Evolutionary conservation across 345 rosid species (phyloP).

Genomic region (Streptanthus diversifolius): DNA sequence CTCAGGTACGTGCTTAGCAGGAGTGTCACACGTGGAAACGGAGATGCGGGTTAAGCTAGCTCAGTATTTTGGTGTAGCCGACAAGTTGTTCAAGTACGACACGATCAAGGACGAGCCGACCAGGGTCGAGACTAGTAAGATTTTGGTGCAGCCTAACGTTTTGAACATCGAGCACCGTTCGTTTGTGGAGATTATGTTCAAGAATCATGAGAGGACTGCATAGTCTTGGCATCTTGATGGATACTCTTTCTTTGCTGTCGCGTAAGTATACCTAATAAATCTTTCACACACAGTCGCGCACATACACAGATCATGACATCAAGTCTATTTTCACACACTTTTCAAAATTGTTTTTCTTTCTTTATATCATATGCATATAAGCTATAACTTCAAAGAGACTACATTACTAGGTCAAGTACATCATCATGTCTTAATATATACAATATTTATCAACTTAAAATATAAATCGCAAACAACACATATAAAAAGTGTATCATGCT

Average conservation of each 20-base stretch:
- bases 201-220: slow-evolving; percentile 54
- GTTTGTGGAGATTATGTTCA: slow-evolving; percentile 61
- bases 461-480: not conserved
- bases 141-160: slow-evolving; percentile 38
- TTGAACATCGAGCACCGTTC: slow-evolving; percentile 50
- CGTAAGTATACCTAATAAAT: slow-evolving; percentile 37
- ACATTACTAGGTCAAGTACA: not conserved
- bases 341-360: not conserved
- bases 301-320: too few species aligned
- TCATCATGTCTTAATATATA: not conserved
- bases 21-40: slow-evolving; percentile 48
- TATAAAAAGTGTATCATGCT: not conserved
- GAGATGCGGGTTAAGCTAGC: slow-evolving; percentile 52
- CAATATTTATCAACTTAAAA: not conserved
- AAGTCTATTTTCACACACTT: not conserved
- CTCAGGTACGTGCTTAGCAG: slow-evolving; percentile 51
- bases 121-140: not conserved
- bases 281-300: not conserved
- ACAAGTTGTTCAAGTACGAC: slow-evolving; percentile 49
- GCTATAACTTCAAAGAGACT: not conserved
- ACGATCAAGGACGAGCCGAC: slow-evolving; percentile 39
- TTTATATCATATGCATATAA: not conserved
- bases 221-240: slow-evolving; percentile 68
- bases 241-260: slow-evolving; percentile 66
- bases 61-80: slow-evolving; percentile 42